A percentile compares a stretch with the other conserved stretches of the same genome.
Evolutionary conservation across 1,284 basidiomycete species (phyloP).

Genomic region (Cryptococcus amylolentus): DNA sequence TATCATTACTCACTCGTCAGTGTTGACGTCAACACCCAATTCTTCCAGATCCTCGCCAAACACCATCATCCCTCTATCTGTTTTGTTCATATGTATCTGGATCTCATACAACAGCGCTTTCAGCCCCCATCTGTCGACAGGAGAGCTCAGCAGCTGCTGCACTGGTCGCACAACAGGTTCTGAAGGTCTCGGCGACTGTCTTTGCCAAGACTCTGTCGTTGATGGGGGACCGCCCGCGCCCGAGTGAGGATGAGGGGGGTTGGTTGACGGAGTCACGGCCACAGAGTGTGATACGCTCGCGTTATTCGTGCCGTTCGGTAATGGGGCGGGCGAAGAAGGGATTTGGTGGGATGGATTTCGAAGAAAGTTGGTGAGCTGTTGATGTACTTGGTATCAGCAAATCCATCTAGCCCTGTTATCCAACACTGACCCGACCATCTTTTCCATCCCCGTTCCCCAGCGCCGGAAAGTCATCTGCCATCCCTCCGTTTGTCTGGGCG

Average conservation of each 20-base stretch:
- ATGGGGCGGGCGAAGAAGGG: slow-evolving; percentile 22
- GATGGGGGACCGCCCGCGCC: slow-evolving; percentile 24
- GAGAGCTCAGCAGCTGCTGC: slow-evolving; percentile 87
- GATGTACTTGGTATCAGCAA: slow-evolving; percentile 2
- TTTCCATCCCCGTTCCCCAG: slow-evolving; percentile 33
- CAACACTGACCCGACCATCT: slow-evolving; percentile 24
- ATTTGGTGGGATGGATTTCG: slow-evolving; percentile 18
- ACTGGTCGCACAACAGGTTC: slow-evolving; percentile 79
- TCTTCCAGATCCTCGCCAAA: slow-evolving; percentile 90
- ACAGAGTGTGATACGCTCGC: slow-evolving; percentile 30
- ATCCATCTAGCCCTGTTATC: not conserved
- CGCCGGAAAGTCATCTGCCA: slow-evolving; percentile 47
- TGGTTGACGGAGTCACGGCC: slow-evolving; percentile 32
- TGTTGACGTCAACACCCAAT: slow-evolving; percentile 86
- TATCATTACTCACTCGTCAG: slow-evolving; percentile 63
- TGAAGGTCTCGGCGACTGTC: slow-evolving; percentile 27
- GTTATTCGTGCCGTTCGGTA: slow-evolving; percentile 24
- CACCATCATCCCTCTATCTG: slow-evolving; percentile 78
- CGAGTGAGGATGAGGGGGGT: slow-evolving; percentile 24
- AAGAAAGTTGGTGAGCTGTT: slow-evolving; percentile 32
- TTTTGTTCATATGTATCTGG: slow-evolving; percentile 70
- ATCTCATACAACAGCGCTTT: slow-evolving; percentile 85
- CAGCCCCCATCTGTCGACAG: slow-evolving; percentile 93
- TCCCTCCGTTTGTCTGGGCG: slow-evolving; percentile 10
- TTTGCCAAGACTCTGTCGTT: slow-evolving; percentile 34